Percentiles rank a stretch among this genome's conserved stretches.
Evolutionary conservation across 768 basidiomycete species (phyloP).

Genomic region (Trametes cinnabarina): DNA sequence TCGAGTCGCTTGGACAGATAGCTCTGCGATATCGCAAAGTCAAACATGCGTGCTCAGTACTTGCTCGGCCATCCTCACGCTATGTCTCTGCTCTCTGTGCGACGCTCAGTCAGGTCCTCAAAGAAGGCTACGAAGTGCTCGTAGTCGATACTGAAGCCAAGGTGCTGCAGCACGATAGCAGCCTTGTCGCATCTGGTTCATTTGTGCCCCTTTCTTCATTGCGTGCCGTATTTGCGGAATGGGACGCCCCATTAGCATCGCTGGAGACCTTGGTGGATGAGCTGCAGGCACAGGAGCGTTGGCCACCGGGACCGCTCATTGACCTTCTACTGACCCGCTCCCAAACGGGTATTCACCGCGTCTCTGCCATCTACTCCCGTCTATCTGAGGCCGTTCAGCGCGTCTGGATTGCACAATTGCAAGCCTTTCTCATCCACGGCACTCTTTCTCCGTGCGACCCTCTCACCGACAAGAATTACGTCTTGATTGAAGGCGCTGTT

Average conservation of each 20-base stretch:
- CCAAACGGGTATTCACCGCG: slow-evolving; percentile 74
- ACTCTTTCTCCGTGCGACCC: slow-evolving; percentile 61
- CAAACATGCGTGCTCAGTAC: slow-evolving; percentile 49
- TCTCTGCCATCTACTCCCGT: slow-evolving; percentile 66
- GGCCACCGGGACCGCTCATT: slow-evolving; percentile 77
- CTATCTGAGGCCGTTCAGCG: slow-evolving; percentile 75
- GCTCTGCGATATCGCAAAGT: slow-evolving; percentile 75
- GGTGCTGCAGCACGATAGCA: slow-evolving; percentile 70
- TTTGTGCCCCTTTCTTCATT: slow-evolving; percentile 86
- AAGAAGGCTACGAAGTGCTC: slow-evolving; percentile 75
- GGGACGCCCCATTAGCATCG: slow-evolving; percentile 83
- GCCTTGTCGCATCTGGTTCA: slow-evolving; percentile 72
- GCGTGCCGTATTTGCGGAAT: slow-evolving; percentile 79
- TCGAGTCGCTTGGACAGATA: slow-evolving; percentile 75
- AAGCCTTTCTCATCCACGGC: slow-evolving; percentile 79
- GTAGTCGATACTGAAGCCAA: slow-evolving; percentile 81
- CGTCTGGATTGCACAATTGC: slow-evolving; percentile 83
- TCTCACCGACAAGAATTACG: slow-evolving; percentile 57
- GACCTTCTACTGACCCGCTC: slow-evolving; percentile 73
- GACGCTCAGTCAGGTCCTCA: slow-evolving; percentile 68
- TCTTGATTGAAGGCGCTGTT: slow-evolving; percentile 61
- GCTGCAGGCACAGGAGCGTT: slow-evolving; percentile 51
- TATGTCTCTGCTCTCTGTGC: slow-evolving; percentile 80
- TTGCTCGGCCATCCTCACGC: slow-evolving; percentile 61
- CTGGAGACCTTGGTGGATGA: slow-evolving; percentile 63